Evolutionary conservation across 1,139 yeast genomes (phyloP), one percentile per base, ranked within the genome.

Genomic region (Magnusiomyces clavatus): DNA sequence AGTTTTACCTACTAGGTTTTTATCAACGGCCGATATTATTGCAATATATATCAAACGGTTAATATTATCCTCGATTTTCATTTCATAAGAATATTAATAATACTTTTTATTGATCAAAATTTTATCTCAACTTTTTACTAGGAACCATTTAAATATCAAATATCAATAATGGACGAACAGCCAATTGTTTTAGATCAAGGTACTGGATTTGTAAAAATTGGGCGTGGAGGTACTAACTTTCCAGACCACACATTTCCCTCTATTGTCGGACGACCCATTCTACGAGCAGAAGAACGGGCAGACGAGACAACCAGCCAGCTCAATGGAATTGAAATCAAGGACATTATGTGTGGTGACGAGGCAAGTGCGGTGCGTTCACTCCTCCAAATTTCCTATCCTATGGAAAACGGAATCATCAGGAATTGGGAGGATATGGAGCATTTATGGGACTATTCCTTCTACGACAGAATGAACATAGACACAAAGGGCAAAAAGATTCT

Each of bases 381-480:
- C 61, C 77, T 92, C 56, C 96, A 92, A 69, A 82, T 92, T 55
- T 83, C 92, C 36, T 92, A 92, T 64, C 99, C 99, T 20, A 90
- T 92, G 98, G 98, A 92, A 69, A 92, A 92, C 66, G 99, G 99
- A 64, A 88, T 94, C 63, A 90, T 92, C 68, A 84, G 84, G 67
- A 89, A 92, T 68, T 92, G 98, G 98, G 96, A 90, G 64, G 98
- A 92, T 67, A 92, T 94, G 97, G 96, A 88, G 63, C 94, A 90
- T 63, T 77, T 92, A 58, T 92, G 99, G 99, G 97, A 92, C 71
- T 92, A 92, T 69, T 94, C 97, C 29, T 92, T 92, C 69, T 86
- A 85, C 70, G 96, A 92, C 61, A 80, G 86, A 63, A 83, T 92
- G 88, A 80, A 88, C 65, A 73, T 85, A 47, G 81, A 82, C 62